Conservation (phyloP, 1,139 yeast genomes). For the Ashbya aceris region DNA sequence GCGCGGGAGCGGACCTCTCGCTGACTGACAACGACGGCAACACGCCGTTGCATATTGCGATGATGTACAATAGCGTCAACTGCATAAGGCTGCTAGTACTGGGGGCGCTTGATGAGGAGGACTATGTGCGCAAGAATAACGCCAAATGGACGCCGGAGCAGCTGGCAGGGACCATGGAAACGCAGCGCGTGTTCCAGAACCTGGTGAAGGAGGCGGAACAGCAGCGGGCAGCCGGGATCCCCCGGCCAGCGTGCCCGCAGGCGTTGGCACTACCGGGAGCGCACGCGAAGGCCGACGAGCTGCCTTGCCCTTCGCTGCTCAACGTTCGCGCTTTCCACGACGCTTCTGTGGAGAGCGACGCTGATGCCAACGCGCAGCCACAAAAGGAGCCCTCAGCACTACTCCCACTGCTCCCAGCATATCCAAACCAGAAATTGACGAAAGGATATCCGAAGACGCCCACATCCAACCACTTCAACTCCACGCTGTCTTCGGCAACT, state of each 20-base stretch:
- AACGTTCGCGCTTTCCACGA: not conserved
- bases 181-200: conserved; percentile 16
- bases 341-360: too few species aligned
- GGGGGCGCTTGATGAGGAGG: conserved; percentile 35
- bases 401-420: not conserved
- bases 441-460: too few species aligned
- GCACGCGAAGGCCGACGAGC: not conserved
- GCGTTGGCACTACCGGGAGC: not conserved
- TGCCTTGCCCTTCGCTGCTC: not conserved
- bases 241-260: not conserved
- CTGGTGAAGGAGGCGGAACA: not conserved
- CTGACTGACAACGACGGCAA: conserved; percentile 56
- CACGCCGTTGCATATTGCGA: conserved; percentile 71
- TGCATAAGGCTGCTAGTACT: conserved; percentile 54
- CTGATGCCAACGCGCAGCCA: not conserved
- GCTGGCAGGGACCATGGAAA: conserved; percentile 42
- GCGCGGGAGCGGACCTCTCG: conserved; percentile 71
- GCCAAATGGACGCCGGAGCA: conserved; percentile 67
- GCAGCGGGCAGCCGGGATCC: not conserved
- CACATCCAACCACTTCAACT: too few species aligned
- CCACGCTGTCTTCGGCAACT: conserved; percentile 5
- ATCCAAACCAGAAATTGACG: too few species aligned
- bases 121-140: conserved; percentile 42
- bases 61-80: conserved; percentile 62
- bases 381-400: not conserved